These are phyloP conservation scores for Aspergillus sp. DNA, from an alignment of 2,329 filamentous ascomycete genomes.

Conservation along the genomic window DNA sequence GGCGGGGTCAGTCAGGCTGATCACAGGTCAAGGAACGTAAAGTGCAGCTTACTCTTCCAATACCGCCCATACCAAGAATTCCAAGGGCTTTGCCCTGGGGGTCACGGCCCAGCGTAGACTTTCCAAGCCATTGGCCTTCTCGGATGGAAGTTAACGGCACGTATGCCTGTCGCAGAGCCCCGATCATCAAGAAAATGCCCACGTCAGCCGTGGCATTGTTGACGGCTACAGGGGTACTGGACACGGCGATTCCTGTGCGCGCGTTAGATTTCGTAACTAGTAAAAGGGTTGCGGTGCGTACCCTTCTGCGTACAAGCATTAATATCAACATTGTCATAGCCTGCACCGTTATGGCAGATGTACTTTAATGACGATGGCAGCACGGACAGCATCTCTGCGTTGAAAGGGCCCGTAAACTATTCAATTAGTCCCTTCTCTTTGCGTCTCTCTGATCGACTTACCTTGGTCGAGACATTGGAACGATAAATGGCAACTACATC, in stretches of 20 bases:
- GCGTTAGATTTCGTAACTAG: not conserved
- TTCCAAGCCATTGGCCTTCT: slow-evolving; percentile 38
- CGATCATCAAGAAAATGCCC: slow-evolving; percentile 43
- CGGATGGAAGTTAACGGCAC: slow-evolving; percentile 36
- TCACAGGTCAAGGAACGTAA: not conserved
- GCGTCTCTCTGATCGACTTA: slow-evolving; percentile 8
- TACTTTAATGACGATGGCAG: slow-evolving; percentile 43
- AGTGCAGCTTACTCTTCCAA: slow-evolving; percentile 34
- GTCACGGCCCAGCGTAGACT: slow-evolving; percentile 38
- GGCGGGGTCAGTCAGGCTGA: not conserved
- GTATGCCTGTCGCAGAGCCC: slow-evolving; percentile 39
- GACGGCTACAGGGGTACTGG: slow-evolving; percentile 41
- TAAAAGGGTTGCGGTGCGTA: slow-evolving; percentile 7
- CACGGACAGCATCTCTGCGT: slow-evolving; percentile 41
- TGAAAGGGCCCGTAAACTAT: slow-evolving; percentile 42
- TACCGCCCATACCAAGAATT: slow-evolving; percentile 44
- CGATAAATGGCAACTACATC: slow-evolving; percentile 53
- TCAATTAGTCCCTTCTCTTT: not conserved
- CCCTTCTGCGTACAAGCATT: slow-evolving; percentile 44
- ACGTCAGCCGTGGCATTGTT: slow-evolving; percentile 44
- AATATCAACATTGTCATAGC: slow-evolving; percentile 56
- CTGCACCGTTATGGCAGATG: slow-evolving; percentile 51
- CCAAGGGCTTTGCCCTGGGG: slow-evolving; percentile 41
- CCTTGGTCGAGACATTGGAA: slow-evolving; percentile 51
- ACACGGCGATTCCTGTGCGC: slow-evolving; percentile 31